phyloP scores from a whole-genome alignment of 2,329 filamentous ascomycete genomes.

The Xylaria sp. region DNA sequence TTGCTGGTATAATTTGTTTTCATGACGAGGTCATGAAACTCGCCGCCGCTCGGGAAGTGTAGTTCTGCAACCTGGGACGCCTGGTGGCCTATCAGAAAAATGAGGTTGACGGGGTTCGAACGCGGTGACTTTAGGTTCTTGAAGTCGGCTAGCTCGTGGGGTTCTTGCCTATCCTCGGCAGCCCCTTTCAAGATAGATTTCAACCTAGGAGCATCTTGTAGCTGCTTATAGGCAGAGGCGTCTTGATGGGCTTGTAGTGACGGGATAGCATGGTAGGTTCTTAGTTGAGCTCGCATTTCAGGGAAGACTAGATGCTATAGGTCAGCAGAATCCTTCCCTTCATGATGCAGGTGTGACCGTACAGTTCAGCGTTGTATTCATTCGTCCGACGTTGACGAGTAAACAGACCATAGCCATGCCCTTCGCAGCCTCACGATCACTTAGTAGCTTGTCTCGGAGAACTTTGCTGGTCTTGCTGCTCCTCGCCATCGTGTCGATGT shows the following conservation, averaged over 20 bases:
- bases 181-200: conserved; percentile 98
- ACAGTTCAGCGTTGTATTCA: conserved; percentile 99
- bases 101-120: conserved; percentile 96
- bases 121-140: conserved; percentile 73
- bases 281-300: conserved; percentile 96
- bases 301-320: conserved; percentile 75
- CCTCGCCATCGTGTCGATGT: conserved; percentile 97
- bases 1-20: conserved; percentile 81
- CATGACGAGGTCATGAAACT: conserved; percentile 98
- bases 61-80: conserved; percentile 92
- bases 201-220: conserved; percentile 93
- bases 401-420: conserved; percentile 99
- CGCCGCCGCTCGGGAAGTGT: conserved; percentile 84
- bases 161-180: conserved; percentile 88
- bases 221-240: conserved; percentile 94
- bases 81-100: conserved; percentile 91
- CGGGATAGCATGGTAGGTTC: conserved; percentile 97
- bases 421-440: conserved; percentile 89
- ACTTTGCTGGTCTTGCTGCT: conserved; percentile 99
- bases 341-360: conserved; percentile 49
- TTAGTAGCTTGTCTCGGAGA: conserved; percentile 93
- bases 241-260: conserved; percentile 95
- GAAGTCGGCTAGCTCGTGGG: conserved; percentile 83
- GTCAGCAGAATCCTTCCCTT: conserved; percentile 19
- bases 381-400: conserved; percentile 94